Evolutionary conservation across 1,139 yeast species (phyloP), one percentile per base, ranked within the genome.

Genomic region (Meyerozyma smithsonii): DNA sequence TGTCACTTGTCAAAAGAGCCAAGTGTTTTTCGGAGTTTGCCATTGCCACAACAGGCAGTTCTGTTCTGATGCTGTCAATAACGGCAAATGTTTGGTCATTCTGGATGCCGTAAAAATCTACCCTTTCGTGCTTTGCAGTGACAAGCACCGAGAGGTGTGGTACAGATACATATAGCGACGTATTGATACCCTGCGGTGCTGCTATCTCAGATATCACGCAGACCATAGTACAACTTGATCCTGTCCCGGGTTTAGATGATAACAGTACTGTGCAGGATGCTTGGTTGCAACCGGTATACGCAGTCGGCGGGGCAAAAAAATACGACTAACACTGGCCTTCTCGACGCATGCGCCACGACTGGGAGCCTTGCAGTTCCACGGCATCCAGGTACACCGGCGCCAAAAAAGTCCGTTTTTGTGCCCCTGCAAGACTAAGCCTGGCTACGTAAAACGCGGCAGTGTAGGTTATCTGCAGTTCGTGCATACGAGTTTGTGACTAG

Each of bases 201-300:
- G 30, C 30, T n/a, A 26, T 8, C 30, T 26, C 30, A 26, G 30
- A 26, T 8, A 26, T 14, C 15, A 26, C 30, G 11, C 30, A 26
- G 11, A 26, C 16, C 30, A 26, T 26, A 14, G 12, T 23, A 23
- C 17, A 14, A 15, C 10, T 10, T 10, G 2, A 15, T n/a, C 11
- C 17, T 26, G 12, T 26, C n/a, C 15, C 15, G 14, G 7, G 30
- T n/a, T 26, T 14, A 14, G 11, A 14, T 14, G 30, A 26, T 26
- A 26, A 26, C 30, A n/a, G 30, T 15, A n/a, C 16, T n/a, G 7
- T 26, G 30, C 30, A 26, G 30, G 30, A 26, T n/a, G 17, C n/a
- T n/a, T 26, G 30, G 30, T 14, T 26, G 30, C 30, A 26, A 26
- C 24, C n/a, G n/a, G n/a, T n/a, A n/a, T n/a, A n/a, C n/a, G n/a